These are phyloP conservation scores for Sclerotinia sclerotiorum DNA, from an alignment of 2,329 filamentous ascomycete genomes.

Conservation along the genomic window DNA sequence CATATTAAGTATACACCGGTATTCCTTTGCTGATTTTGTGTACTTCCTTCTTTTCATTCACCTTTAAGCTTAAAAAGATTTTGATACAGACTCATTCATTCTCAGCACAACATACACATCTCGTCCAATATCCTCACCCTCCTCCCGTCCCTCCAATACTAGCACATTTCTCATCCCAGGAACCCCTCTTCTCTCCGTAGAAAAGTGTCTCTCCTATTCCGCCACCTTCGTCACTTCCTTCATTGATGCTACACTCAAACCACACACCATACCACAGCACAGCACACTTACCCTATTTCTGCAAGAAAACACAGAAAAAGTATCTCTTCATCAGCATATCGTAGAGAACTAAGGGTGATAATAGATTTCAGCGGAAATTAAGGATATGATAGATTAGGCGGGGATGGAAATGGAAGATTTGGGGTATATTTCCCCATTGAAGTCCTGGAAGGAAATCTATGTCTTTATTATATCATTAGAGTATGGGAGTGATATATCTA, in stretches of 20 bases:
- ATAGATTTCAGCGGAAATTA: not conserved
- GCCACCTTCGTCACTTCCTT: not conserved
- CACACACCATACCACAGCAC: slow-evolving; percentile 6
- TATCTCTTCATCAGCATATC: not conserved
- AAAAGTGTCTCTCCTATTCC: slow-evolving; percentile 10
- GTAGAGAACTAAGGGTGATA: slow-evolving; percentile 5
- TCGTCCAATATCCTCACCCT: not conserved
- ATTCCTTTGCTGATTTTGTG: not conserved
- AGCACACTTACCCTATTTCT: not conserved
- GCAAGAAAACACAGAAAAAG: not conserved
- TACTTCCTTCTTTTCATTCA: too few relatives aligned
- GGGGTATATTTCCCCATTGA: slow-evolving; percentile 8
- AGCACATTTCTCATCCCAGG: too few relatives aligned
- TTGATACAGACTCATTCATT: not conserved
- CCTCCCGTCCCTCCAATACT: too few relatives aligned
- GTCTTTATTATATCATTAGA: not conserved
- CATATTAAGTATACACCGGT: too few relatives aligned
- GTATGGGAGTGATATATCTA: not conserved
- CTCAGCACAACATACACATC: not conserved
- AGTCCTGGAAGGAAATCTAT: not conserved
- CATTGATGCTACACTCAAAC: not conserved
- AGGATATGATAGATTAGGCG: not conserved
- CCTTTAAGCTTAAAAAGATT: not conserved
- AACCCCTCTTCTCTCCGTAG: too few relatives aligned
- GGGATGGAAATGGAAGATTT: not conserved